Base-by-base conservation (phyloP, 352 stramenopile genomes). In the Globisporangium recalcitrans region DNA sequence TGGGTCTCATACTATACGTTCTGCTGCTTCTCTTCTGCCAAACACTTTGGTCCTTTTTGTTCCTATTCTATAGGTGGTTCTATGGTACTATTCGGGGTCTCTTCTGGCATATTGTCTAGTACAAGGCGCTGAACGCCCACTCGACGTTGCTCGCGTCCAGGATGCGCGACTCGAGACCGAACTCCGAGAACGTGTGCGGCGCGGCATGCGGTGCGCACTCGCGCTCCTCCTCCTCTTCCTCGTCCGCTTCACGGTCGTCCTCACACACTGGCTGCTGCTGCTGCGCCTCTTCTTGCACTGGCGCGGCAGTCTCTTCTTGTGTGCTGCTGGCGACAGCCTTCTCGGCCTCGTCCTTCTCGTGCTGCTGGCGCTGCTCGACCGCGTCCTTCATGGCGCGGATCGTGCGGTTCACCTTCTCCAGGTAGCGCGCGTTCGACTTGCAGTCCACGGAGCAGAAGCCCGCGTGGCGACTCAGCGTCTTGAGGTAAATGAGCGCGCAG, bases 371-470 rank as follows among this genome's bases (percentile, higher is more conserved):
- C 52, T 85, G 75, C 57, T 90, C 66, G 27, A 85, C 78, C 7
- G 78, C 83, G 62, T 75, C 63, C 49, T 90, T 88, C 74, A 95
- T 83, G 19, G 81, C 82, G 59, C 77, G 77, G 67, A 92, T 93
- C 38, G 80, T 87, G 71, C 79, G 78, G 72, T 90, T 91, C 2
- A 95, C 82, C 68, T 92, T 89, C 48, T 85, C 74, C 26, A 95
- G 68, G 72, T 95, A 95, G 2, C 69, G 61, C 52, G 85, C 87
- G 73, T 95, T 95, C 38, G 84, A 92, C 74, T 95, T 92, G 80
- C 86, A 95, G 69, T 95, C 86, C 47, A 95, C 78, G 9, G 86
- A 95, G 76, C 86, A 95, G 60, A 82, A 93, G 71, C 82, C 82
- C 5, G 73, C 54, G 67, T 89, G 77, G 36, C 74, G 72, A 53